These are phyloP conservation scores for Solanum corneliomulleri DNA, from an alignment of 257 asterid genomes.

Conservation along the genomic window DNA sequence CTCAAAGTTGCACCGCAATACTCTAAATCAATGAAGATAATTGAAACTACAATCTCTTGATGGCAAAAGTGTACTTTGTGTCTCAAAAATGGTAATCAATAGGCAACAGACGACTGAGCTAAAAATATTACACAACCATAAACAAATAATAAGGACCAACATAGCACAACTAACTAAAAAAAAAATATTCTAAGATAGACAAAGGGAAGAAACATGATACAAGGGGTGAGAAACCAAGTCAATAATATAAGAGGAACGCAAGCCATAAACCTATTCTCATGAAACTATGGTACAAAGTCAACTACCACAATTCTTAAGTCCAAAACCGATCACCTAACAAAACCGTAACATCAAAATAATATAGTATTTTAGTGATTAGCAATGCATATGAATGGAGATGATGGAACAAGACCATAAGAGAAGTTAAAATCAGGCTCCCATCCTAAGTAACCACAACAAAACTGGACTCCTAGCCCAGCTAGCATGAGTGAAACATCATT, in stretches of 20 bases:
- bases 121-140: neutral
- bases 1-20: neutral
- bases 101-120: neutral
- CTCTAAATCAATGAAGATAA: neutral
- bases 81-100: neutral
- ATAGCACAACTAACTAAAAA: neutral
- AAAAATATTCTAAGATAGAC: neutral
- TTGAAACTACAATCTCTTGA: neutral
- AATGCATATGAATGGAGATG: neutral
- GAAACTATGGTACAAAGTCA: neutral
- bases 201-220: neutral
- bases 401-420: neutral
- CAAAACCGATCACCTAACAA: neutral
- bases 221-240: neutral
- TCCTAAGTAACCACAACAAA: neutral
- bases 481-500: neutral
- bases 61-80: neutral
- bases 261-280: neutral
- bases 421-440: neutral
- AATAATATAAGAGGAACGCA: neutral
- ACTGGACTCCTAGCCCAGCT: neutral
- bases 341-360: too few relatives aligned
- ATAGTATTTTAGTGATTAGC: neutral
- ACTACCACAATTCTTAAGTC: neutral
- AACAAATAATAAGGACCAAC: neutral